These are phyloP conservation scores for Incumbomyces lentus DNA, from an alignment of 2,329 filamentous ascomycete genomes.

Conservation along the genomic window DNA sequence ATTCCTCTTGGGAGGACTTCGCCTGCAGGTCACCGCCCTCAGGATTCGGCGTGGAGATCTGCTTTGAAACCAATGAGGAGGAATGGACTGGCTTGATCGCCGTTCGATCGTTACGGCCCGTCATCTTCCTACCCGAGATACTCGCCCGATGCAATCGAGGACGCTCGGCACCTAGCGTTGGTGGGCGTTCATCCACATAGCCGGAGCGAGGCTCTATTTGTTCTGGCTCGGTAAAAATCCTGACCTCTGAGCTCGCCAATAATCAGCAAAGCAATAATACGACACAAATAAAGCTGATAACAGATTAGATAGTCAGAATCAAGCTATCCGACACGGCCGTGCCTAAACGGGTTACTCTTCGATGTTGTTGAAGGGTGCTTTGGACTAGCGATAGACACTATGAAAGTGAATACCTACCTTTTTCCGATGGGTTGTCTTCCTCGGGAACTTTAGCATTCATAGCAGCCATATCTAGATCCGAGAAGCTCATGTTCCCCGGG, in stretches of 20 bases:
- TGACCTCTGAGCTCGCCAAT: constrained; percentile 14
- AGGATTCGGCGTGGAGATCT: constrained; percentile 16
- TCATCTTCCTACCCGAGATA: constrained; percentile 22
- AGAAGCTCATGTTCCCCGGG: no score
- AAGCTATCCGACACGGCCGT: no score
- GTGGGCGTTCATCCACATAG: constrained; percentile 13
- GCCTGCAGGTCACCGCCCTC: constrained; percentile 9
- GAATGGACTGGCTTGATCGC: constrained; percentile 11
- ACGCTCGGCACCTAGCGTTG: constrained; percentile 12
- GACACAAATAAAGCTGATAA: constrained; percentile 1
- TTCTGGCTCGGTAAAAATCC: constrained; percentile 22
- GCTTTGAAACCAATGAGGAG: constrained; percentile 9
- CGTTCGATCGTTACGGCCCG: constrained; percentile 14
- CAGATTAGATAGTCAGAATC: not conserved
- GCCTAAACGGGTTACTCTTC: no score
- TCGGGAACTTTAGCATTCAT: no score
- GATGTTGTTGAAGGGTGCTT: no score
- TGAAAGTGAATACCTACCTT: no score
- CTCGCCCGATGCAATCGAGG: constrained; percentile 18
- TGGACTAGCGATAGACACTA: no score
- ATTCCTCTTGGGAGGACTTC: constrained; percentile 9
- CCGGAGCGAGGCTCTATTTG: constrained; percentile 14
- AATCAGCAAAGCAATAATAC: no score
- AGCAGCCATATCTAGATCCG: no score
- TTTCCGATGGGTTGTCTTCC: no score